Evolutionary conservation across 2,329 filamentous ascomycete species (phyloP).

Genomic region (Fusarium papillatum): DNA sequence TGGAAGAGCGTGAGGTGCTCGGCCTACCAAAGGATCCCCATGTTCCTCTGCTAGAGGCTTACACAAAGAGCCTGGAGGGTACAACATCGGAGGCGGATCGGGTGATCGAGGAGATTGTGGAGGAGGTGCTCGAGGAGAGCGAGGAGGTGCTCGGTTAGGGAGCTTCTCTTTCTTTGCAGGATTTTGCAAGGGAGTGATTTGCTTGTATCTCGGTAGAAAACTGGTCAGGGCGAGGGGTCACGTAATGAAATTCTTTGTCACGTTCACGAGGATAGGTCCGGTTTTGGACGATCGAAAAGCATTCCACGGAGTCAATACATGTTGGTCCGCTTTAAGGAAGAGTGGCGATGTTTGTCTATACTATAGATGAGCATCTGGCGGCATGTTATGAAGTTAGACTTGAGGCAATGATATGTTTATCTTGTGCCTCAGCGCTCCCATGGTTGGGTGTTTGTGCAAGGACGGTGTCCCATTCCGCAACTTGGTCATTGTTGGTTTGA

Average conservation of each 20-base stretch:
- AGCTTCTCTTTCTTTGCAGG: conserved; percentile 42
- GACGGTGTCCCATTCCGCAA: neutral
- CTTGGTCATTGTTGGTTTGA: neutral
- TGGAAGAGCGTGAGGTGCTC: conserved; percentile 77
- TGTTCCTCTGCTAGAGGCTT: conserved; percentile 71
- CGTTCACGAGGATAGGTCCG: conserved; percentile 40
- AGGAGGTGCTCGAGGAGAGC: conserved; percentile 86
- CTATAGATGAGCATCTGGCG: neutral
- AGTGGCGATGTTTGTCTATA: neutral
- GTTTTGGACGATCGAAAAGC: conserved; percentile 39
- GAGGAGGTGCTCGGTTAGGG: conserved; percentile 77
- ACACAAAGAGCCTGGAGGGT: conserved; percentile 64
- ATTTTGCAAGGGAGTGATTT: conserved; percentile 47
- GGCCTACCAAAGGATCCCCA: conserved; percentile 77
- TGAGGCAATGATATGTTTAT: neutral
- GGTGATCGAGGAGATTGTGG: conserved; percentile 90
- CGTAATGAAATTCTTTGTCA: conserved; percentile 50
- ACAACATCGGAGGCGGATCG: conserved; percentile 76
- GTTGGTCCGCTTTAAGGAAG: conserved; percentile 8
- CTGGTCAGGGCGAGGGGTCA: conserved; percentile 48
- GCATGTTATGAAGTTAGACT: neutral
- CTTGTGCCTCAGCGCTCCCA: neutral
- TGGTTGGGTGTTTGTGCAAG: neutral
- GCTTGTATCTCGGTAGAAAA: conserved; percentile 51
- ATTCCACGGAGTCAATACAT: conserved; percentile 35